phyloP scores from a whole-genome alignment of 768 basidiomycete species.

The Lactifluus echinatus region DNA sequence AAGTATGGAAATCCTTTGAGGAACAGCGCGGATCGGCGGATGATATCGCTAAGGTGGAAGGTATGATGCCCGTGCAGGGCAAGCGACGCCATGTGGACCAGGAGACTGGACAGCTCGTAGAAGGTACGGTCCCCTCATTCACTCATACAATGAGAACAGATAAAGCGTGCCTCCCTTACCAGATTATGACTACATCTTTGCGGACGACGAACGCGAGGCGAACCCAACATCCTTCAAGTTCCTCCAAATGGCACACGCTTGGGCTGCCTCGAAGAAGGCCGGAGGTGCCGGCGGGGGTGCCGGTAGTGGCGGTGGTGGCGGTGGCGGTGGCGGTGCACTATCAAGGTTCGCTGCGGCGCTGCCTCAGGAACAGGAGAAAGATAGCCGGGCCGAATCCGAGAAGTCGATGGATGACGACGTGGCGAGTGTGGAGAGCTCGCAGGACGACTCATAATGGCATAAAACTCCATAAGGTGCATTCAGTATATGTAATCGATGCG shows the following conservation, averaged over 20 bases:
- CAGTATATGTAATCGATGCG: neutral
- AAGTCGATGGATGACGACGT: conserved; percentile 28
- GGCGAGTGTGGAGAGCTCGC: conserved; percentile 46
- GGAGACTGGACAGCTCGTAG: conserved; percentile 77
- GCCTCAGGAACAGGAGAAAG: conserved; percentile 11
- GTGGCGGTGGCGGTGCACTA: conserved; percentile 25
- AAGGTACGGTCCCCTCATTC: conserved; percentile 44
- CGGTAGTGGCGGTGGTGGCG: conserved; percentile 19
- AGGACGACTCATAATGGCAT: conserved; percentile 27
- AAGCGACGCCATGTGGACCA: conserved; percentile 77
- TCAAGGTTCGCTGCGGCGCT: conserved; percentile 44
- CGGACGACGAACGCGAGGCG: conserved; percentile 90
- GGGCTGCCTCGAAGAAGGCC: conserved; percentile 47
- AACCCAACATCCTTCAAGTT: conserved; percentile 95
- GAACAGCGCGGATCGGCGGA: conserved; percentile 63
- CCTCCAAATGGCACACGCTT: conserved; percentile 89
- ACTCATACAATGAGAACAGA: neutral
- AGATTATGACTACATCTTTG: conserved; percentile 95
- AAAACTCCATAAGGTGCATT: neutral
- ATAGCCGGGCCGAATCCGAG: conserved; percentile 8
- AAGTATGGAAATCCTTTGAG: conserved; percentile 95
- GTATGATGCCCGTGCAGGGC: conserved; percentile 88
- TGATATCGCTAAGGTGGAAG: conserved; percentile 75
- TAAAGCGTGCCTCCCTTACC: neutral
- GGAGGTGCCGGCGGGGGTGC: conserved; percentile 23